phyloP scores from a whole-genome alignment of 2,329 filamentous ascomycete species.

The Knoxdaviesia proteae region DNA sequence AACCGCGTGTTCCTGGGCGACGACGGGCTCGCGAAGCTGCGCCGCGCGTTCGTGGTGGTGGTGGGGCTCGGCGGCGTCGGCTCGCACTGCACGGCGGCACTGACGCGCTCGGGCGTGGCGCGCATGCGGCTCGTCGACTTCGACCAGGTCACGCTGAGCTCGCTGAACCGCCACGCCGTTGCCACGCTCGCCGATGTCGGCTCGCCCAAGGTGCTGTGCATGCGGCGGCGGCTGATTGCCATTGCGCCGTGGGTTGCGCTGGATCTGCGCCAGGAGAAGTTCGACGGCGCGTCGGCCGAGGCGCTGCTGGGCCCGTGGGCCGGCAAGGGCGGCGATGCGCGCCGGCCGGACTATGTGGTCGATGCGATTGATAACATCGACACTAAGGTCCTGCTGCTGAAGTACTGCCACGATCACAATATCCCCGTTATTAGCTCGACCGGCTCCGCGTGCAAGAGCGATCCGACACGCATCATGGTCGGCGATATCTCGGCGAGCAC shows the following conservation, averaged over 20 bases:
- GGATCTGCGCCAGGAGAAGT: constrained; percentile 70
- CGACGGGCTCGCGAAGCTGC: constrained; percentile 59
- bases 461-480: constrained; percentile 64
- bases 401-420: constrained; percentile 62
- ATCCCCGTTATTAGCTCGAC: constrained; percentile 82
- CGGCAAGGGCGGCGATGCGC: constrained; percentile 19
- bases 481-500: constrained; percentile 78
- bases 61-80: constrained; percentile 91
- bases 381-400: constrained; percentile 76
- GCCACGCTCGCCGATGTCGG: constrained; percentile 89
- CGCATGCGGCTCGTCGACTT: constrained; percentile 83
- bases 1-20: constrained; percentile 82
- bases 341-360: constrained; percentile 67
- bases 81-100: constrained; percentile 70
- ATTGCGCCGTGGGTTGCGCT: constrained; percentile 84
- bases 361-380: constrained; percentile 98
- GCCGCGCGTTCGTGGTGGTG: constrained; percentile 65
- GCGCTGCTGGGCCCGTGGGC: constrained; percentile 47
- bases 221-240: constrained; percentile 60
- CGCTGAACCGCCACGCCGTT: constrained; percentile 85
- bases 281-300: constrained; percentile 45
- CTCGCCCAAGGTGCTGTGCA: constrained; percentile 72
- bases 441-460: constrained; percentile 89
- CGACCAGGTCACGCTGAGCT: constrained; percentile 89
- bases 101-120: constrained; percentile 78